These are phyloP conservation scores for Paulownia fortunei DNA, from an alignment of 257 asterid genomes.

Conservation along the genomic window DNA sequence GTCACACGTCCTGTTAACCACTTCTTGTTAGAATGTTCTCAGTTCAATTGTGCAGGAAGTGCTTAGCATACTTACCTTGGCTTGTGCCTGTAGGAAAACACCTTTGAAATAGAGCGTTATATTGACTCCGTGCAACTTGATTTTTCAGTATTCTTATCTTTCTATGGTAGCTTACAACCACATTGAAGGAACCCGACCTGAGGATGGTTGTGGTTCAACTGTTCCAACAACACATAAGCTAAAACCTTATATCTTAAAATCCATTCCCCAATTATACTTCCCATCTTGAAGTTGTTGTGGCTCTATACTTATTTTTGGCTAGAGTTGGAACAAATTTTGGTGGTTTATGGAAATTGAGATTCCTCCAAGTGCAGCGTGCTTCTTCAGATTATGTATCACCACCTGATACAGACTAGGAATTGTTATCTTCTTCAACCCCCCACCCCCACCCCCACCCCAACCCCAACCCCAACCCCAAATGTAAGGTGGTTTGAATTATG, in stretches of 20 bases:
- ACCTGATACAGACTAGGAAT: neutral
- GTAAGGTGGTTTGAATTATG: neutral
- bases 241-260: neutral
- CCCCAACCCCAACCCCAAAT: no score
- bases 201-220: constrained; percentile 15
- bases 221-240: constrained; percentile 21
- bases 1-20: no score
- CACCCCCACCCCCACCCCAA: no score
- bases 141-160: neutral
- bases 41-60: neutral
- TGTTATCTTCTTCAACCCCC: neutral
- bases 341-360: constrained; percentile 28
- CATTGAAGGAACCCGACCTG: neutral
- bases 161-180: neutral
- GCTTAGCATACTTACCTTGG: neutral
- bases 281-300: neutral
- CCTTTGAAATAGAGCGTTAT: no score
- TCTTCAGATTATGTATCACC: constrained; percentile 21
- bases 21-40: neutral
- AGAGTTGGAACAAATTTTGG: constrained; percentile 21
- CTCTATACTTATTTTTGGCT: neutral
- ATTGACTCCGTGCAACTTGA: no score
- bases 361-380: constrained; percentile 29
- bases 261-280: neutral
- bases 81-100: neutral